Evolutionary conservation across 2,329 filamentous ascomycete genomes (phyloP), one percentile per base, ranked within the genome.

Genomic region (Cytospora mali): DNA sequence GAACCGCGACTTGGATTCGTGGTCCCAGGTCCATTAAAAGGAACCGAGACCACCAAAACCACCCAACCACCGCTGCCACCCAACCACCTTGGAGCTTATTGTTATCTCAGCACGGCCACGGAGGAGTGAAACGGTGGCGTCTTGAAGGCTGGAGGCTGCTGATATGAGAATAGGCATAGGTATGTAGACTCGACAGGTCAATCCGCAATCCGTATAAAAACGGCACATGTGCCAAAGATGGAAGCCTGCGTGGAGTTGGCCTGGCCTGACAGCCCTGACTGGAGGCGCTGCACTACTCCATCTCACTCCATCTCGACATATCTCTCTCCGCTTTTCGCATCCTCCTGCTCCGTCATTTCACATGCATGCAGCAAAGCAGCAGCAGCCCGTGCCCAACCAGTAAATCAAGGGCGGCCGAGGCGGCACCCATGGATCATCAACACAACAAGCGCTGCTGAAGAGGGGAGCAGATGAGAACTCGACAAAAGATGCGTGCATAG

Each of bases 271-370:
- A n/a, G n/a, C n/a, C n/a, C n/a, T n/a, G n/a, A n/a, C n/a, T n/a
- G 39, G 39, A 46, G 21, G 18, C 18, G n/a, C 39, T 21, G 42
- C n/a, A 46, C n/a, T n/a, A n/a, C n/a, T n/a, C n/a, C n/a, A n/a
- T n/a, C n/a, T n/a, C n/a, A n/a, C 42, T 9, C n/a, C 39, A 42
- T 42, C n/a, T 21, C 9, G 6, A 18, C 51, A 21, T 51, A 33
- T 50, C 55, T 49, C 39, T 51, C 55, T 62, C 61, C 55, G 39
- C 57, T 55, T 54, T 59, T 50, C 14, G 31, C 35, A 28, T 39
- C 28, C 28, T 60, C 49, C 27, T 35, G 58, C 33, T 54, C 49
- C 35, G 53, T 50, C 50, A 62, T 59, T 54, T 55, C 55, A 62
- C 55, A 59, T 59, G 50, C 55, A 59, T 52, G 46, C 52, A 33